Conservation (phyloP, 441 rosid genomes). For the Aleurites moluccanus region DNA sequence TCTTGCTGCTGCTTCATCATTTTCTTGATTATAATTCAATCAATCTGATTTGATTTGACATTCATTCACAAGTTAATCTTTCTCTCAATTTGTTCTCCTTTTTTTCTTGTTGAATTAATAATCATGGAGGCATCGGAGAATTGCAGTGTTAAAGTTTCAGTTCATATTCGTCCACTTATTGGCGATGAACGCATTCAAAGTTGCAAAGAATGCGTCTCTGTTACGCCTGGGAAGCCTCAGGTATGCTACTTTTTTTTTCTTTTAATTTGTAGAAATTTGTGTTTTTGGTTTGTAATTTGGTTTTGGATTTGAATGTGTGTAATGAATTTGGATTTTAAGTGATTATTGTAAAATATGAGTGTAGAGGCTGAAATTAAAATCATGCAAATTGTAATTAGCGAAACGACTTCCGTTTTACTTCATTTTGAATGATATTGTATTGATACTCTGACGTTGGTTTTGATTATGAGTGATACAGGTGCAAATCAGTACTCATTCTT, state of each 20-base stretch:
- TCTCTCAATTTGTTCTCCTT: not conserved
- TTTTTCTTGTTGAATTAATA: not conserved
- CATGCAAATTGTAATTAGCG: not conserved
- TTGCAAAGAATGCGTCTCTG: slow-evolving; percentile 88
- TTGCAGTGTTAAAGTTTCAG: slow-evolving; percentile 94
- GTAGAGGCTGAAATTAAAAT: not conserved
- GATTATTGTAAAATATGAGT: not conserved
- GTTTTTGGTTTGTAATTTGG: not conserved
- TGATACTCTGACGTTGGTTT: not conserved
- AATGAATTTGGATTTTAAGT: slow-evolving; percentile 2
- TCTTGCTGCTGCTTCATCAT: slow-evolving; percentile 19
- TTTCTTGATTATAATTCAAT: not conserved
- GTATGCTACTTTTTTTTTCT: slow-evolving; percentile 35
- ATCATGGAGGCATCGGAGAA: slow-evolving; percentile 47
- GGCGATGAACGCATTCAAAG: slow-evolving; percentile 87
- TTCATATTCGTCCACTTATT: slow-evolving; percentile 92
- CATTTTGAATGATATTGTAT: not conserved
- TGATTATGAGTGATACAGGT: slow-evolving; percentile 50
- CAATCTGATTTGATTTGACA: slow-evolving; percentile 1
- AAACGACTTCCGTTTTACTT: not conserved
- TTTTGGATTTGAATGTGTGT: not conserved
- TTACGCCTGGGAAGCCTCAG: slow-evolving; percentile 93
- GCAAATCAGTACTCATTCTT: slow-evolving; percentile 88
- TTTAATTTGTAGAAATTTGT: not conserved
- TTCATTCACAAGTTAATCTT: not conserved